These are phyloP conservation scores for Camelina sativa DNA, from an alignment of 345 rosid genomes.

Conservation along the genomic window DNA sequence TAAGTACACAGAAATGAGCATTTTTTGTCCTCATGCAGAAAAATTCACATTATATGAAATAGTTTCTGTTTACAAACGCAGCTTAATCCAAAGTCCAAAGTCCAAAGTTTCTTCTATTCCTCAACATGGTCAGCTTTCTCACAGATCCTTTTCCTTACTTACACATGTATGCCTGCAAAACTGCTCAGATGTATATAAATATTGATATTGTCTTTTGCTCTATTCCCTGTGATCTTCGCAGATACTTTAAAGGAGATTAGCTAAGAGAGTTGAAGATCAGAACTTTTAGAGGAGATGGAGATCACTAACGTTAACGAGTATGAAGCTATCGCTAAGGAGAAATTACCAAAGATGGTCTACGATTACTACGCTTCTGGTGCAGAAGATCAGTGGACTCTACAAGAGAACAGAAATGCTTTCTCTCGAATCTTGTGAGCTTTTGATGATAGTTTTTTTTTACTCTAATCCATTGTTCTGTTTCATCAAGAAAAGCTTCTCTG, in stretches of 20 bases:
- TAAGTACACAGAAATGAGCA: neutral
- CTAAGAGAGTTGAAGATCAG: neutral
- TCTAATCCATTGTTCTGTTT: neutral
- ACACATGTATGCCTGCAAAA: constrained; percentile 11
- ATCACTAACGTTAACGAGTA: constrained; percentile 72
- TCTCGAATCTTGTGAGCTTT: constrained; percentile 63
- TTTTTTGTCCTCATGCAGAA: constrained; percentile 22
- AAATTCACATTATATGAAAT: neutral
- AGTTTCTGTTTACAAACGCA: constrained; percentile 19
- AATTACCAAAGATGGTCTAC: constrained; percentile 69
- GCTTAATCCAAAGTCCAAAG: neutral
- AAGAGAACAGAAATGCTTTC: constrained; percentile 66
- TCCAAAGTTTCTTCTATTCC: constrained; percentile 9
- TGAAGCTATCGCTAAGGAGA: constrained; percentile 66
- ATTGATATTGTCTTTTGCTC: neutral
- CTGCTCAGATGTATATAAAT: neutral
- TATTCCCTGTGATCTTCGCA: constrained; percentile 7
- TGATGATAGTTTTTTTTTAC: neutral
- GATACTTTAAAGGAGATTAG: neutral
- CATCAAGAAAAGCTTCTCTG: neutral
- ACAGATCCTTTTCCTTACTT: constrained; percentile 7
- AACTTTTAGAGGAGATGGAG: constrained; percentile 51
- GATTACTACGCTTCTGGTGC: constrained; percentile 82
- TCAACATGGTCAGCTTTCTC: constrained; percentile 23
- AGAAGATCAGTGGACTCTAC: constrained; percentile 73